These are phyloP conservation scores for Termitomyces heimii DNA, from an alignment of 768 basidiomycete genomes.

Conservation along the genomic window DNA sequence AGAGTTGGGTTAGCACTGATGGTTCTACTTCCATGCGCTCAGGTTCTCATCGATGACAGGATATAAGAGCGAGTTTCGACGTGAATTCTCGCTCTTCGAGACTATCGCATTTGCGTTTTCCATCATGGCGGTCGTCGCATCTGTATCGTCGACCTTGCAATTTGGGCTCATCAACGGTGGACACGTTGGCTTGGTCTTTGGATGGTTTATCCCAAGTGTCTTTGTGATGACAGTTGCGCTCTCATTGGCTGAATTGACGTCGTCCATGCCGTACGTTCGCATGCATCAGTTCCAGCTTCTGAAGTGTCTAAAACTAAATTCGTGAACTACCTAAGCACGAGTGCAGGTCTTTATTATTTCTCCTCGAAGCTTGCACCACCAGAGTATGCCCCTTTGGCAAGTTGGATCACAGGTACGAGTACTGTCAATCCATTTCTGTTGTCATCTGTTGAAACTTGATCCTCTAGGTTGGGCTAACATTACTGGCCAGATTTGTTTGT, in stretches of 20 bases:
- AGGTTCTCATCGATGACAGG: background rate
- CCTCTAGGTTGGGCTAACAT: conserved; percentile 62
- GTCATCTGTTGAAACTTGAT: background rate
- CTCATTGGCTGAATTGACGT: conserved; percentile 69
- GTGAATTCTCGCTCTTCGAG: conserved; percentile 1
- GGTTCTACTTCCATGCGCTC: background rate
- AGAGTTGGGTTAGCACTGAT: background rate
- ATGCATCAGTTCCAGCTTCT: background rate
- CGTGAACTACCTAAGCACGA: conserved; percentile 41
- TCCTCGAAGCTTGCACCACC: conserved; percentile 68
- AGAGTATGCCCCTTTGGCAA: conserved; percentile 53
- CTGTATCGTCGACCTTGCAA: conserved; percentile 58
- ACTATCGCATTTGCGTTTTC: conserved; percentile 52
- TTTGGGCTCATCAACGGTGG: conserved; percentile 66
- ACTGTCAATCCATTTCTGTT: background rate
- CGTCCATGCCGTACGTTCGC: conserved; percentile 65
- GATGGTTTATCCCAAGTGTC: conserved; percentile 66
- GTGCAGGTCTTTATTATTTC: conserved; percentile 76
- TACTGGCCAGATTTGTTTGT: conserved; percentile 58
- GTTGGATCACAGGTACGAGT: conserved; percentile 48
- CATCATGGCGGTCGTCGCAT: conserved; percentile 69
- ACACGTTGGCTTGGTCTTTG: conserved; percentile 74
- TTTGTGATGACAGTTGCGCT: conserved; percentile 66
- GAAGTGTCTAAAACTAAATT: background rate
- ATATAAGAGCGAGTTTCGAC: conserved; percentile 1